Base-by-base conservation (phyloP, 805 yeast genomes). In the Teunomyces cretensis region DNA sequence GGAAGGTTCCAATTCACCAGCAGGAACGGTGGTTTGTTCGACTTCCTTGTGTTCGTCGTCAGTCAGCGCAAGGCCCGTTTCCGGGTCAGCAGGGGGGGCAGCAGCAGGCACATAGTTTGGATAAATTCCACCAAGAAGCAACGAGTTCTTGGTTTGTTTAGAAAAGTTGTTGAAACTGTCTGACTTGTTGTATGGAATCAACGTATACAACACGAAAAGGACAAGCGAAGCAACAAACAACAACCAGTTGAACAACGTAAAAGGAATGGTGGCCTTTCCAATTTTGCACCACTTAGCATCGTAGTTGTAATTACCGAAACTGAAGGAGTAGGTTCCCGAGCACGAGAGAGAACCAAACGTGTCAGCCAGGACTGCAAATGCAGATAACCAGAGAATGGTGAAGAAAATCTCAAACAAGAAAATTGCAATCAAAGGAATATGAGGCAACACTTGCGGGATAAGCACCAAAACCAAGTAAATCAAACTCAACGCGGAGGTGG, bases 251-350 rank as follows among this genome's bases (percentile, higher is more conserved):
- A 61, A 16, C 22, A 59, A 46, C 0, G 55, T 52, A 44, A 58
- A 48, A 5, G 60, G 58, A 39, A 59, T 52, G 6, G 49, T 24
- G 2, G 61, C 64, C 46, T 60, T 59, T 12, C 59, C 59, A 4
- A 52, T 28, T 26, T 36, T 39, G 44, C 66, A 61, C 45, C 50
- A 45, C n/a, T 9, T 24, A 26, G 40, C 15, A 15, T 37, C 9
- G 36, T 30, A 41, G 14, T 22, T 27, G 24, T 26, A 45, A 9
- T 32, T 26, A 41, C 2, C n/a, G 44, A 35, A 44, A 7, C 13
- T 12, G n/a, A 3, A 19, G 24, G 9, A 11, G 30, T 7, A 9
- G 30, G 7, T 13, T 35, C 41, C 38, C 26, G 51, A 22, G 33
- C 54, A 54, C 17, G 41, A 24, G 2, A 30, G 42, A 6, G 41